Base-by-base conservation (phyloP, 2,329 filamentous ascomycete genomes). In the Fusarium albidum region DNA sequence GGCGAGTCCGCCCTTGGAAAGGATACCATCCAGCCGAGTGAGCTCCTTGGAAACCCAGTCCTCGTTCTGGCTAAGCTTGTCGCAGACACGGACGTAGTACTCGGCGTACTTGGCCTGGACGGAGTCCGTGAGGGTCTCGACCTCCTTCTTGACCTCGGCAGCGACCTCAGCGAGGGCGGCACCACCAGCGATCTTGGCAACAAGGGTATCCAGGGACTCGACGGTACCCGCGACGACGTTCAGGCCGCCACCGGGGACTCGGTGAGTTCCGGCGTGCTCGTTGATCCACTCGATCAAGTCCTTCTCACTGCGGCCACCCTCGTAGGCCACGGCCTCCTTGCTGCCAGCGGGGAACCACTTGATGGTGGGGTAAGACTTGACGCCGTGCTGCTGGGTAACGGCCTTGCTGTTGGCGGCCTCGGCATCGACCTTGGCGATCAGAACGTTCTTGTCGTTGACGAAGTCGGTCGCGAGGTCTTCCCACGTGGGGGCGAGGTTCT, bases 341-440 rank as follows among this genome's bases (percentile, higher is more conserved):
- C 87, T 90, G 66, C 92, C 93, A 73, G 89, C 90, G 65, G 92
- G 85, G 84, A 97, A 99, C 85, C 89, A 99, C 80, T 96, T 96
- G 81, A 99, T 96, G 59, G 95, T 99, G 42, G 95, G 95, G 82
- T 96, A 99, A 29, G 89, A 91, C 49, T 83, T 83, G 64, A 99
- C 85, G 56, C 87, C 91, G 71, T 95, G 88, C 44, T 88, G 86
- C 70, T 85, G 76, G 44, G 92, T 88, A 42, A 88, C 86, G 37
- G 84, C 83, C 78, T 96, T 97, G 75, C 89, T 86, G 75, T 91
- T 91, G 67, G 91, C 87, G 26, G 89, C 86, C 77, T 99, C 94
- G 70, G 92, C 93, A 71, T 99, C 94, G 57, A 99, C 89, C 81
- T 99, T 98, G 75, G 92, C 95, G 69, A 99, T 87, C 37, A 96